phyloP scores from a whole-genome alignment of 805 yeast genomes.

The Saccharomycopsis malanga region DNA sequence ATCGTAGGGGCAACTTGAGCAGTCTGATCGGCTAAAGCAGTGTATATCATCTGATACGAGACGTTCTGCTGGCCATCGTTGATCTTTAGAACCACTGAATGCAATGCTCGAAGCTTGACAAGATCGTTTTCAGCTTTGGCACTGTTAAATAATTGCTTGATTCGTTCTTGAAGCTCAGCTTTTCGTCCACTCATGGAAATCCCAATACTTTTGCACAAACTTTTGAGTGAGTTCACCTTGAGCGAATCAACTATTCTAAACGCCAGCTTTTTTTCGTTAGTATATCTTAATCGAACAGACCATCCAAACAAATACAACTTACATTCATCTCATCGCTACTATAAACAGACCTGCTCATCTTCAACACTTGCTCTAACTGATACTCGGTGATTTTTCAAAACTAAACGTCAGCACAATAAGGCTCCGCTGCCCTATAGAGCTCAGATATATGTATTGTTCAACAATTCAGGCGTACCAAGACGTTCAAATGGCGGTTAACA shows the following conservation, averaged over 20 bases:
- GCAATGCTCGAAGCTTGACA: constrained; percentile 37
- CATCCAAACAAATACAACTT: too few relatives aligned
- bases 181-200: constrained; percentile 53
- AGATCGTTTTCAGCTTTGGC: constrained; percentile 38
- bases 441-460: too few relatives aligned
- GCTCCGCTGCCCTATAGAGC: too few relatives aligned
- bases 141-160: constrained; percentile 38
- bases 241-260: background rate
- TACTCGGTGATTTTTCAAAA: too few relatives aligned
- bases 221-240: constrained; percentile 41
- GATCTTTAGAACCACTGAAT: constrained; percentile 37
- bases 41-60: constrained; percentile 29
- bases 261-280: too few relatives aligned
- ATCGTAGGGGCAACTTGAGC: background rate
- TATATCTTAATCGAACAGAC: too few relatives aligned
- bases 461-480: too few relatives aligned
- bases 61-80: constrained; percentile 34
- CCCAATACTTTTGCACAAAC: constrained; percentile 42
- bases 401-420: too few relatives aligned
- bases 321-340: too few relatives aligned
- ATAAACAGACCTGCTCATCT: too few relatives aligned
- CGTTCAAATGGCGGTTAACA: too few relatives aligned
- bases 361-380: too few relatives aligned
- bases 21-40: constrained; percentile 12
- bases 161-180: constrained; percentile 49